A percentile compares a stretch with the other conserved stretches of the same genome.
These are phyloP conservation scores for Sporobolomyces pararoseus DNA, from an alignment of 768 basidiomycete genomes.

Conservation along the genomic window DNA sequence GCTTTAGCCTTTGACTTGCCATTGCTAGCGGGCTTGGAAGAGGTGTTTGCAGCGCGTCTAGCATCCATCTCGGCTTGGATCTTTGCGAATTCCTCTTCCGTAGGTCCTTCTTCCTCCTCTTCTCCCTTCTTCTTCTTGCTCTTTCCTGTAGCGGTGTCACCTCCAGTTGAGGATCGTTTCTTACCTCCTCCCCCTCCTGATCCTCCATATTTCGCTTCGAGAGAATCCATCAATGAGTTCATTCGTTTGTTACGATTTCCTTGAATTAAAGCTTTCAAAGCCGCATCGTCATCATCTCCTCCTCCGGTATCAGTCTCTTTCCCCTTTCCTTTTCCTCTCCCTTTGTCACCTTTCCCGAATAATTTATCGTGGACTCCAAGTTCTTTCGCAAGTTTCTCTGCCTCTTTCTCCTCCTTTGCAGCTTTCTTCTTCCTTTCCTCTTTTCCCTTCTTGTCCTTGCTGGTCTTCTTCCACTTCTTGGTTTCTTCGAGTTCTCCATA, in stretches of 20 bases:
- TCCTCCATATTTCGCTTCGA: constrained; percentile 46
- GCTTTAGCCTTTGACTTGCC: neutral
- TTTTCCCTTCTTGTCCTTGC: constrained; percentile 71
- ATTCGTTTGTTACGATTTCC: constrained; percentile 38
- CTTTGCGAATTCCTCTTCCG: constrained; percentile 45
- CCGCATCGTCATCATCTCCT: constrained; percentile 39
- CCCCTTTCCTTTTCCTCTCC: constrained; percentile 18
- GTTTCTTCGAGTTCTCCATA: constrained; percentile 57
- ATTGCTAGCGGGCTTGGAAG: neutral
- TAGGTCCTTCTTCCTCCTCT: constrained; percentile 46
- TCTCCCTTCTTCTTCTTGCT: constrained; percentile 46
- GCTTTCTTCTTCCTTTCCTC: constrained; percentile 41
- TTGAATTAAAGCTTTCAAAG: constrained; percentile 42
- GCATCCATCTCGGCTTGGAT: constrained; percentile 44
- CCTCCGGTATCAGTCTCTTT: constrained; percentile 19
- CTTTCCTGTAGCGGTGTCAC: constrained; percentile 47
- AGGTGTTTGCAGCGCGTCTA: neutral
- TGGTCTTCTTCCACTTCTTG: constrained; percentile 64
- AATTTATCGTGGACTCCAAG: constrained; percentile 46
- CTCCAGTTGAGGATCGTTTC: constrained; percentile 44
- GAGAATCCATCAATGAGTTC: constrained; percentile 32
- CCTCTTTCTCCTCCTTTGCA: constrained; percentile 37
- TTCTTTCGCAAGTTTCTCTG: constrained; percentile 39
- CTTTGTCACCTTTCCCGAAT: constrained; percentile 27
- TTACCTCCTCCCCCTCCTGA: constrained; percentile 46